phyloP scores from a whole-genome alignment of 805 yeast genomes.

The Candida anglica region DNA sequence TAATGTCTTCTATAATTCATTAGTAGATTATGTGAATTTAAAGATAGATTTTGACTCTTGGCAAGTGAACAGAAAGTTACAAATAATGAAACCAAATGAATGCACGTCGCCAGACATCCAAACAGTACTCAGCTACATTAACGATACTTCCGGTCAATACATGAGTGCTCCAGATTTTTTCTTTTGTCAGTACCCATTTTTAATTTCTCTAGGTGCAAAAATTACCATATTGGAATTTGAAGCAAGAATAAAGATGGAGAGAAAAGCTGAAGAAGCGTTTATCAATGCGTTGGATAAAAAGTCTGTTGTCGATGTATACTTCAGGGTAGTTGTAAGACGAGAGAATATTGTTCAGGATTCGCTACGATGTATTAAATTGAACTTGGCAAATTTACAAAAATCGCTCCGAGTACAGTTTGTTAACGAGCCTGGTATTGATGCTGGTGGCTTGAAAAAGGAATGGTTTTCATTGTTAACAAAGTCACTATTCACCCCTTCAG shows the following conservation, averaged over 20 bases:
- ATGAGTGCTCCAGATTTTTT: constrained; percentile 31
- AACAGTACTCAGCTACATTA: constrained; percentile 44
- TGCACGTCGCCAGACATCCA: constrained; percentile 25
- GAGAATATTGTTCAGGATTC: constrained; percentile 70
- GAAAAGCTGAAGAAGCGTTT: constrained; percentile 87
- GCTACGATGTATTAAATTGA: constrained; percentile 53
- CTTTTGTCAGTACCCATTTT: constrained; percentile 84
- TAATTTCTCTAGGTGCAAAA: constrained; percentile 78
- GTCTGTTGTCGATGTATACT: constrained; percentile 60
- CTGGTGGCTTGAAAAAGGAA: constrained; percentile 90
- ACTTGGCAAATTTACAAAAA: constrained; percentile 62
- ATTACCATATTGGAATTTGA: constrained; percentile 79
- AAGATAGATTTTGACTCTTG: constrained; percentile 81
- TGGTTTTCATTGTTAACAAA: constrained; percentile 81
- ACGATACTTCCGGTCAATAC: constrained; percentile 30
- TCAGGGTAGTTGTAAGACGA: constrained; percentile 68
- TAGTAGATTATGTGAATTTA: constrained; percentile 76
- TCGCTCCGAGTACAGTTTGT: constrained; percentile 74
- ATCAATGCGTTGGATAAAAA: constrained; percentile 65
- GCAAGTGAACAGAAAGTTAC: constrained; percentile 45
- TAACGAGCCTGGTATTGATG: constrained; percentile 91
- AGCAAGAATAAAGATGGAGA: constrained; percentile 75
- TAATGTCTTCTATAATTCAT: constrained; percentile 66
- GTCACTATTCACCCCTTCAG: constrained; percentile 63
- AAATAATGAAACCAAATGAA: constrained; percentile 4